Conservation (phyloP, 768 basidiomycete species). For the Amanita jacksonii region DNA sequence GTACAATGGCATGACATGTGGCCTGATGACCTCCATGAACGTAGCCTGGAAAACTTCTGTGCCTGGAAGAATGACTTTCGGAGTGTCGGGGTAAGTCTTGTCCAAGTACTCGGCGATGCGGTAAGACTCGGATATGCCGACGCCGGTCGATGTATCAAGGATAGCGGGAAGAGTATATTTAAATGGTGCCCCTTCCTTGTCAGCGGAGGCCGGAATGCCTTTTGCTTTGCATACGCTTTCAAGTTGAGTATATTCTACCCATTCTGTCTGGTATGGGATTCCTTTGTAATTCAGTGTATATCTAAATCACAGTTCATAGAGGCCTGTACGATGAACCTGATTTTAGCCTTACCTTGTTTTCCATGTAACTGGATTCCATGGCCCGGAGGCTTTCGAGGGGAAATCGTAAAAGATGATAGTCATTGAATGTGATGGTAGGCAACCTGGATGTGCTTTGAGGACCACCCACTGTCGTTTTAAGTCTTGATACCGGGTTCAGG, state of each 20-base stretch:
- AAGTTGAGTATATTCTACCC: conserved; percentile 45
- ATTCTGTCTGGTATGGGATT: conserved; percentile 32
- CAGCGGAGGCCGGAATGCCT: conserved; percentile 19
- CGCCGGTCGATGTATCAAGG: conserved; percentile 31
- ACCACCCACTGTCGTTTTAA: no score
- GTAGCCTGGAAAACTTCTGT: conserved; percentile 1
- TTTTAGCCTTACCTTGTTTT: conserved; percentile 7
- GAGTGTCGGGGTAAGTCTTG: conserved; percentile 31
- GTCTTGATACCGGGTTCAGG: no score
- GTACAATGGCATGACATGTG: neutral
- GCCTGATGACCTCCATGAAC: no score
- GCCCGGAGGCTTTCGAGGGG: conserved; percentile 6
- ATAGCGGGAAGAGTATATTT: conserved; percentile 42
- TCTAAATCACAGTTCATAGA: conserved; percentile 10
- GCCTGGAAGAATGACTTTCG: conserved; percentile 21
- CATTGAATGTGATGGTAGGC: neutral
- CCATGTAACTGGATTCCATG: conserved; percentile 11
- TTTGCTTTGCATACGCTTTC: conserved; percentile 20
- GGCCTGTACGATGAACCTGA: neutral
- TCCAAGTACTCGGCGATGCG: conserved; percentile 41
- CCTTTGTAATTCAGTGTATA: conserved; percentile 24
- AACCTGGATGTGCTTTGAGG: no score
- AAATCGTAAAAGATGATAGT: conserved; percentile 13
- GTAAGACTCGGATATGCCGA: conserved; percentile 28
- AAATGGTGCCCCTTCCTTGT: conserved; percentile 21